A percentile compares a stretch with the other conserved stretches of the same genome.
Conservation (phyloP, 495 filamentous ascomycete species). For the Annulohypoxylon moriforme region DNA sequence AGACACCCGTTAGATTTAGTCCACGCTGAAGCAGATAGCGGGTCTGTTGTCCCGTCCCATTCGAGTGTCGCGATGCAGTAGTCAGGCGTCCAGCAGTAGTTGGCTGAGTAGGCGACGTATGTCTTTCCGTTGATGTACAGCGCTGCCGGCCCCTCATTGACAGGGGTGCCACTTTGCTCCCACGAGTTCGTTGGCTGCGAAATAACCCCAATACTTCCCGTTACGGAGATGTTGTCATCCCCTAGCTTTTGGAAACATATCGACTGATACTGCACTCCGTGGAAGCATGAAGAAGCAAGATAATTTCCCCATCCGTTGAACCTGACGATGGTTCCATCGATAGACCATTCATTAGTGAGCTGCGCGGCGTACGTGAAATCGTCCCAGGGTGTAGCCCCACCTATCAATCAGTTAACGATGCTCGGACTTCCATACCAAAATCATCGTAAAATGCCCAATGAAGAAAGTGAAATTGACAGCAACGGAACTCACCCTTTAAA, state of each 20-base stretch:
- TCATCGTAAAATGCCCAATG: too few relatives aligned
- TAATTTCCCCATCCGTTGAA: conserved; percentile 53
- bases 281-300: conserved; percentile 61
- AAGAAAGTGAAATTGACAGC: too few relatives aligned
- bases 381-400: conserved; percentile 58
- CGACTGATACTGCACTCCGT: conserved; percentile 54
- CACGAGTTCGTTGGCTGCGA: conserved; percentile 58
- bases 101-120: conserved; percentile 64
- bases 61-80: conserved; percentile 64
- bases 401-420: conserved; percentile 39
- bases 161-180: conserved; percentile 63
- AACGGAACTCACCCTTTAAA: conserved; percentile 42
- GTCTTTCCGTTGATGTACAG: conserved; percentile 55
- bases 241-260: conserved; percentile 56
- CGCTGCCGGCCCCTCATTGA: conserved; percentile 68
- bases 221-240: conserved; percentile 43
- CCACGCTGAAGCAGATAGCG: conserved; percentile 55
- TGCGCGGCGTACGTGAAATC: conserved; percentile 52
- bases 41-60: conserved; percentile 55
- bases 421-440: background rate
- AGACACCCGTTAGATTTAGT: conserved; percentile 53
- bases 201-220: conserved; percentile 50
- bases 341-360: conserved; percentile 57
- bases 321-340: conserved; percentile 59
- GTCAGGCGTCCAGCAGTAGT: conserved; percentile 62